Percentiles rank a stretch among this genome's conserved stretches.
Evolutionary conservation across 2,329 filamentous ascomycete species (phyloP).

Genomic region (Onygenales sp.): DNA sequence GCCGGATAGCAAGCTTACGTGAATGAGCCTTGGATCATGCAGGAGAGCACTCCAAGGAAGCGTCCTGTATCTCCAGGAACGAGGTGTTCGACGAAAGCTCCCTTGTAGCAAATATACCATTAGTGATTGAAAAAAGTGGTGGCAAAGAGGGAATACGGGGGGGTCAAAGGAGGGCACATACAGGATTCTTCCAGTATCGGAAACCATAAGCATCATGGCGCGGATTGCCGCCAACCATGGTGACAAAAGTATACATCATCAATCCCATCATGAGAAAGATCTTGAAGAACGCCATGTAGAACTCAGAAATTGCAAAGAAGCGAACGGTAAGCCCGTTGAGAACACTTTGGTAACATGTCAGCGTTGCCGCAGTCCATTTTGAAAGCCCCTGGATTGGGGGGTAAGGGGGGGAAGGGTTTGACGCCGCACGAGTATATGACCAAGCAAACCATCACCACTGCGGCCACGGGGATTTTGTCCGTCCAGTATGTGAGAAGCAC

Average conservation of each 20-base stretch:
- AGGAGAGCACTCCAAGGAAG: conserved; percentile 47
- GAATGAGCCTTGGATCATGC: conserved; percentile 60
- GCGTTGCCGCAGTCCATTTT: background rate
- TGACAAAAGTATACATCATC: conserved; percentile 54
- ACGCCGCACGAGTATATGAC: conserved; percentile 27
- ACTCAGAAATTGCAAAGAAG: conserved; percentile 38
- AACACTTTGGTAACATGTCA: conserved; percentile 7
- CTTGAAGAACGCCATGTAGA: conserved; percentile 37
- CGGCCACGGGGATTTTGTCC: conserved; percentile 28
- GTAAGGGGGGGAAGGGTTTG: conserved; percentile 24
- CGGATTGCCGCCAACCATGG: conserved; percentile 73
- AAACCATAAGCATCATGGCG: conserved; percentile 60
- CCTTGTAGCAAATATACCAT: conserved; percentile 8
- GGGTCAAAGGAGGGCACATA: conserved; percentile 3
- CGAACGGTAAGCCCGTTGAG: conserved; percentile 36
- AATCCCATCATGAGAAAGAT: conserved; percentile 23
- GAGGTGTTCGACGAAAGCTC: conserved; percentile 57
- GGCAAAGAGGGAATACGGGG: background rate
- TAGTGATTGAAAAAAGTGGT: background rate
- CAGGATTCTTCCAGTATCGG: conserved; percentile 52
- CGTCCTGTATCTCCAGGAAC: conserved; percentile 52
- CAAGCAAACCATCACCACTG: conserved; percentile 28
- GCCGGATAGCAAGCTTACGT: conserved; percentile 23
- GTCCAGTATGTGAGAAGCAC: conserved; percentile 30
- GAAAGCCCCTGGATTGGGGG: background rate